These are phyloP conservation scores for Tagetes patula DNA, from an alignment of 129 eudicot genomes.

Conservation along the genomic window DNA sequence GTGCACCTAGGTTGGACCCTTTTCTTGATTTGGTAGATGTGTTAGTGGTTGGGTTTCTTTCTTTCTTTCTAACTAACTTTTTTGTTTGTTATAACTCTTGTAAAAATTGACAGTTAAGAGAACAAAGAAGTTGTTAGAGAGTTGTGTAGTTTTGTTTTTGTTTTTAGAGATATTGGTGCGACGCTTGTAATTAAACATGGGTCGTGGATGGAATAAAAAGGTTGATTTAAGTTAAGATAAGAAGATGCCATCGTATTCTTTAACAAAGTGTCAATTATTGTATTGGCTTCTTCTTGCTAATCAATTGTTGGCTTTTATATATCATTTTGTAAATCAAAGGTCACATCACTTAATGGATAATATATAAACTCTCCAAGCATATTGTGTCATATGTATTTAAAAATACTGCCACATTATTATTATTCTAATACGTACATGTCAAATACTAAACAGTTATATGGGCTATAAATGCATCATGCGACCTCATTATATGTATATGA, in stretches of 20 bases:
- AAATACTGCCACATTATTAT: background rate
- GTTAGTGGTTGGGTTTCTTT: constrained; percentile 8
- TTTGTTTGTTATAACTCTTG: constrained; percentile 18
- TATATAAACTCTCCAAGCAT: background rate
- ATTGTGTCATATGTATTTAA: background rate
- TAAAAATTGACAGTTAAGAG: constrained; percentile 21
- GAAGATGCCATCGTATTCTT: background rate
- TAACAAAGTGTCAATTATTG: constrained; percentile 16
- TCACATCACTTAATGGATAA: background rate
- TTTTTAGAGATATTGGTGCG: constrained; percentile 16
- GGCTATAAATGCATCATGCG: too few relatives aligned
- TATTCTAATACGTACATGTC: background rate
- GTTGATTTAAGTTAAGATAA: background rate
- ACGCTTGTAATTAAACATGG: constrained; percentile 30
- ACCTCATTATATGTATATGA: too few relatives aligned
- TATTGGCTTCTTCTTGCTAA: constrained; percentile 4
- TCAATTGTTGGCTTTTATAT: background rate
- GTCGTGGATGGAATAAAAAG: constrained; percentile 29
- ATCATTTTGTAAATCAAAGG: background rate
- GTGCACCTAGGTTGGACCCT: constrained; percentile 13
- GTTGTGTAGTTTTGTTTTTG: constrained; percentile 19
- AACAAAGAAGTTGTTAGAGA: constrained; percentile 8
- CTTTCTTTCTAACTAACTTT: background rate
- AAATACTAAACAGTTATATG: too few relatives aligned
- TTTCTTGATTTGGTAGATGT: constrained; percentile 7